Conservation (phyloP, 2,329 filamentous ascomycete species). For the Elsinoe perseae region DNA sequence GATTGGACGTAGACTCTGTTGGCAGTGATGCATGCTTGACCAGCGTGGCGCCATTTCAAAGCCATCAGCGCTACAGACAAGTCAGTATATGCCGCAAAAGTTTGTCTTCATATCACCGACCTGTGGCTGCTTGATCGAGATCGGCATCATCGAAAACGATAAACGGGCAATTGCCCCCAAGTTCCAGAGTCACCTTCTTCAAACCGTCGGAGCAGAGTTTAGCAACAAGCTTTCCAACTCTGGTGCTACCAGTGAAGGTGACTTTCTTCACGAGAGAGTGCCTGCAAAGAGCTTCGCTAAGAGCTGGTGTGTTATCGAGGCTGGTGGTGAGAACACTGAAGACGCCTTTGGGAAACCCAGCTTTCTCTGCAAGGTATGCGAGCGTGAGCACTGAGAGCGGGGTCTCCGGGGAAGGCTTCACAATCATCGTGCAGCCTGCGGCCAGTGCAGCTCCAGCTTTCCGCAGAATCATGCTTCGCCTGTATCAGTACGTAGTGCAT, state of each 20-base stretch:
- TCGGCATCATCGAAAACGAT: conserved; percentile 58
- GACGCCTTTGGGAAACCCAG: conserved; percentile 52
- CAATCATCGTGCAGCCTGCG: conserved; percentile 65
- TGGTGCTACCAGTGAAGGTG: conserved; percentile 53
- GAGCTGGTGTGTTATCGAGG: conserved; percentile 46
- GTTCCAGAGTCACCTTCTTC: conserved; percentile 58
- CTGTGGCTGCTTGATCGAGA: conserved; percentile 47
- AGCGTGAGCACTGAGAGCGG: conserved; percentile 50
- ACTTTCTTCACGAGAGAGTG: conserved; percentile 56
- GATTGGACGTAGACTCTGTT: conserved; percentile 59
- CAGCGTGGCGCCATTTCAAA: conserved; percentile 52
- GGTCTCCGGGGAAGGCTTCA: conserved; percentile 63
- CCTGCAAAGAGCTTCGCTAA: conserved; percentile 48
- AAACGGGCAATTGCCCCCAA: conserved; percentile 59
- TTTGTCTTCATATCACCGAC: conserved; percentile 26
- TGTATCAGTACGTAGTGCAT: not conserved
- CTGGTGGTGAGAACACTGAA: conserved; percentile 55
- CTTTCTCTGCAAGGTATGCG: conserved; percentile 47
- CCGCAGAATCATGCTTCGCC: conserved; percentile 50
- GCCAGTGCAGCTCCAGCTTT: conserved; percentile 62
- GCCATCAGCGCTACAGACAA: conserved; percentile 34
- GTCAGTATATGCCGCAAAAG: no score
- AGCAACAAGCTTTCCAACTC: conserved; percentile 56
- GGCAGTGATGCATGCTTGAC: conserved; percentile 58
- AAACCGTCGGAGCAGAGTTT: conserved; percentile 52